Percentiles rank a stretch among this genome's conserved stretches.
phyloP scores from a whole-genome alignment of 2,329 filamentous ascomycete species.

The Amauroascus verrucosus region DNA sequence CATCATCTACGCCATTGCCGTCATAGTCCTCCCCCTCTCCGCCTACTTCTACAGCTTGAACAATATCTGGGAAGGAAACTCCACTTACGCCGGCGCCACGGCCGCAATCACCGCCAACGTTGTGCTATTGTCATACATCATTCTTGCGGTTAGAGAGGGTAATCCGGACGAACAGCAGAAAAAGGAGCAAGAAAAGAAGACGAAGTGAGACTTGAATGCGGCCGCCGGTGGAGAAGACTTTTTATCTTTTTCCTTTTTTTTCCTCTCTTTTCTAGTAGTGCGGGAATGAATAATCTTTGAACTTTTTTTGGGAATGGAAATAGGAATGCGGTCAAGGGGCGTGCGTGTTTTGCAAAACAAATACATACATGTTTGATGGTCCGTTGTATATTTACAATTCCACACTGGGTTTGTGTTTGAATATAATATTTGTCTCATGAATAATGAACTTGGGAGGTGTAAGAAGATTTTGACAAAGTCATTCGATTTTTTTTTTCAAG shows the following conservation, averaged over 20 bases:
- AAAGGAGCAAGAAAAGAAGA: slow-evolving; percentile 11
- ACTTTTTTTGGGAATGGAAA: too few relatives aligned
- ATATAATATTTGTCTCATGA: too few relatives aligned
- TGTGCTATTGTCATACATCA: slow-evolving; percentile 78
- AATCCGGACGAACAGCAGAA: slow-evolving; percentile 43
- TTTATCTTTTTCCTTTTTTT: neutral
- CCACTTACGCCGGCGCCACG: slow-evolving; percentile 72
- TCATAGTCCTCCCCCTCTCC: slow-evolving; percentile 77
- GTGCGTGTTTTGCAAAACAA: too few relatives aligned
- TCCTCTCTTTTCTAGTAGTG: neutral
- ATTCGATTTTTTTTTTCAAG: neutral
- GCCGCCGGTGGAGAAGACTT: neutral
- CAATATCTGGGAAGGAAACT: slow-evolving; percentile 69
- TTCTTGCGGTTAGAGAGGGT: slow-evolving; percentile 88
- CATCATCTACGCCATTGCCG: slow-evolving; percentile 78
- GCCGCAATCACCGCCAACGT: slow-evolving; percentile 87
- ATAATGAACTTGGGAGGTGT: too few relatives aligned
- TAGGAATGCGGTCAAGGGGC: too few relatives aligned
- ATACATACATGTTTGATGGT: too few relatives aligned
- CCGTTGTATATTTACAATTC: too few relatives aligned
- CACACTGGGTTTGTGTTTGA: too few relatives aligned
- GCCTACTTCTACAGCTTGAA: slow-evolving; percentile 75
- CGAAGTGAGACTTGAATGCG: neutral
- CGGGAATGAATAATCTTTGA: too few relatives aligned
- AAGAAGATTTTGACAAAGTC: too few relatives aligned